These are phyloP conservation scores for Alternaria gansuensis DNA, from an alignment of 2,329 filamentous ascomycete species.

Conservation along the genomic window DNA sequence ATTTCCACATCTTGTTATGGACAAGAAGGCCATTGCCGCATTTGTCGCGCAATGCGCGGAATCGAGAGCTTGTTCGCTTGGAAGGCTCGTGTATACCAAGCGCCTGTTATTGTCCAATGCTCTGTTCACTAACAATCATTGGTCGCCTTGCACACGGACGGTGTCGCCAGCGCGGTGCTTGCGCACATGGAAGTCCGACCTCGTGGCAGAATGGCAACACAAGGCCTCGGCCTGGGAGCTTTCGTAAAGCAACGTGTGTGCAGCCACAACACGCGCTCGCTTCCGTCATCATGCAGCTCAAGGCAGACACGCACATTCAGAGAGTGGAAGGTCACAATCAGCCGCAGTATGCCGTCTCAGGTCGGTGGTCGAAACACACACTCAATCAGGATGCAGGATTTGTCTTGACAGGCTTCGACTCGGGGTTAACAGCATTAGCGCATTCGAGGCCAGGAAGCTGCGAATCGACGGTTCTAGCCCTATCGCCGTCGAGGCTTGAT, in stretches of 20 bases:
- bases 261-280: conserved; percentile 25
- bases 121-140: conserved; percentile 28
- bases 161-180: conserved; percentile 19
- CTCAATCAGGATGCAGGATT: conserved; percentile 22
- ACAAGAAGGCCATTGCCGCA: conserved; percentile 14
- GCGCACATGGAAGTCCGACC: conserved; percentile 27
- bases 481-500: conserved; percentile 14
- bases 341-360: conserved; percentile 24
- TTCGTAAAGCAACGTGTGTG: conserved; percentile 26
- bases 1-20: conserved; percentile 13
- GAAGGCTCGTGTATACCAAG: conserved; percentile 27
- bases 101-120: conserved; percentile 27
- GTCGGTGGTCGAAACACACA: conserved; percentile 24
- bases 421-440: conserved; percentile 8
- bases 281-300: conserved; percentile 40
- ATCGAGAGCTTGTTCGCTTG: conserved; percentile 20
- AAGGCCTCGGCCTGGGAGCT: conserved; percentile 31
- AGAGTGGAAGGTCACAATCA: conserved; percentile 21
- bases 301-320: conserved; percentile 31
- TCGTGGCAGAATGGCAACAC: conserved; percentile 36
- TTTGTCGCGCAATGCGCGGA: conserved; percentile 20
- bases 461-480: conserved; percentile 11
- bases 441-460: not conserved
- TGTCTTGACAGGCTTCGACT: conserved; percentile 8
- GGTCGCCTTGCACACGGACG: conserved; percentile 29